Base-by-base conservation (phyloP, 208 protist genomes). In the Leishmania guyanensis region DNA sequence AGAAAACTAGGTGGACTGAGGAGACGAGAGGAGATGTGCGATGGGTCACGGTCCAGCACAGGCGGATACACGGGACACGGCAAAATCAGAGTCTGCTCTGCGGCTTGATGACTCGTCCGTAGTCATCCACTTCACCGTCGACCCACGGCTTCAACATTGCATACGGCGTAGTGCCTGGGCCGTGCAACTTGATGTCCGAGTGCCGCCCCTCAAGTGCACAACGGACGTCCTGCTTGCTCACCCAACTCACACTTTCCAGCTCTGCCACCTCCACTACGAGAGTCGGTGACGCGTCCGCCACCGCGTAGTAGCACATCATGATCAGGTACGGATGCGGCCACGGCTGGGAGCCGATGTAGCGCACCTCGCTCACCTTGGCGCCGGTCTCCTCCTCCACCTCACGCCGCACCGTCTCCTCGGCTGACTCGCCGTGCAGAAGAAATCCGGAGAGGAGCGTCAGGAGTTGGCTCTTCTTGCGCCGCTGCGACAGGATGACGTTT, bases 311-410 rank as follows among this genome's bases (percentile, higher is more conserved):
- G 81, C 81, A 80, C 46, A 84, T 36, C 91, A 94, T 94, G 48
- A 94, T 64, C 81, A 86, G 54, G 53, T 84, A 82, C 0, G 88
- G 87, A 70, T 82, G 90, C 33, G 89, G 89, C 69, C 84, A 93
- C 29, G 89, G 87, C 84, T 93, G 87, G 2, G 87, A 93, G 75
- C 87, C 87, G 36, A 92, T 43, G 84, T 94, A 92, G 71, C 84
- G 81, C 81, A 94, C 17, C 6, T 29, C 50, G n/a, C 60, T 87
- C 60, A 92, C 83, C 53, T 48, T 75, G 9, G 87, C 91, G 17
- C 78, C 83, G 56, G 85, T 88, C 80, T 94, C 91, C 81, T 94
- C 91, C 78, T 81, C 58, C 75, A 92, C 91, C 86, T 94, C 89
- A 17, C 89, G 83, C 69, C 75, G 73, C 64, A 92, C 89, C 56